A percentile compares a stretch with the other conserved stretches of the same genome.
These are phyloP conservation scores for Salvia rosmarinus DNA, from an alignment of 257 asterid genomes.

Conservation along the genomic window DNA sequence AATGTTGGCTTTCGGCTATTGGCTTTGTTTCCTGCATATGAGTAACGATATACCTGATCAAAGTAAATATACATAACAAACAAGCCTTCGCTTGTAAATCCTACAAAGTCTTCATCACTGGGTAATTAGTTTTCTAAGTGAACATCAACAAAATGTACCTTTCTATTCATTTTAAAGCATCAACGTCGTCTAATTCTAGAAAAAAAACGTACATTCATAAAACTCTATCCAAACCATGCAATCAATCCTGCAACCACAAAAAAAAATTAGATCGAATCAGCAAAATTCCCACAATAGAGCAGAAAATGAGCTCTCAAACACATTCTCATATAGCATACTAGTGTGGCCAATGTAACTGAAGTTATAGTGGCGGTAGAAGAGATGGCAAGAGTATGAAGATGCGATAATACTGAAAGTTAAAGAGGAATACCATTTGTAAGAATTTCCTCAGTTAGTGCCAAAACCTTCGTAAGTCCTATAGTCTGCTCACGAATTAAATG, in stretches of 20 bases:
- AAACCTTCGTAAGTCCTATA: conserved; percentile 53
- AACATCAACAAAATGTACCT: conserved; percentile 18
- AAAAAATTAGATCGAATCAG: neutral
- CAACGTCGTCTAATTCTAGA: conserved; percentile 13
- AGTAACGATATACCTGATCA: neutral
- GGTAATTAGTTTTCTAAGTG: neutral
- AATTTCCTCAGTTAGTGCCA: conserved; percentile 43
- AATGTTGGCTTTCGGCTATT: too few relatives aligned
- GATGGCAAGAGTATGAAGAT: neutral
- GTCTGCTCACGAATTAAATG: conserved; percentile 44
- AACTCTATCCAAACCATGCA: conserved; percentile 13
- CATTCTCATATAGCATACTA: neutral
- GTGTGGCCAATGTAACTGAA: neutral
- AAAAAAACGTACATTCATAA: conserved; percentile 33
- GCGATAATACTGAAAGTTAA: neutral
- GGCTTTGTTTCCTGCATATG: too few relatives aligned
- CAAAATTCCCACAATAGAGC: neutral
- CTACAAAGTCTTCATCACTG: neutral
- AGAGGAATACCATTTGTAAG: conserved; percentile 32
- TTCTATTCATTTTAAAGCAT: conserved; percentile 17
- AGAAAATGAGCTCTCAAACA: neutral
- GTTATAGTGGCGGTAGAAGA: neutral
- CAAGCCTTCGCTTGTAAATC: conserved; percentile 19
- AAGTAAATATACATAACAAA: neutral
- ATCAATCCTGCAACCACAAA: conserved; percentile 32